Evolutionary conservation across 495 filamentous ascomycete species (phyloP).

Genomic region (Saxophila tyrrhenica): DNA sequence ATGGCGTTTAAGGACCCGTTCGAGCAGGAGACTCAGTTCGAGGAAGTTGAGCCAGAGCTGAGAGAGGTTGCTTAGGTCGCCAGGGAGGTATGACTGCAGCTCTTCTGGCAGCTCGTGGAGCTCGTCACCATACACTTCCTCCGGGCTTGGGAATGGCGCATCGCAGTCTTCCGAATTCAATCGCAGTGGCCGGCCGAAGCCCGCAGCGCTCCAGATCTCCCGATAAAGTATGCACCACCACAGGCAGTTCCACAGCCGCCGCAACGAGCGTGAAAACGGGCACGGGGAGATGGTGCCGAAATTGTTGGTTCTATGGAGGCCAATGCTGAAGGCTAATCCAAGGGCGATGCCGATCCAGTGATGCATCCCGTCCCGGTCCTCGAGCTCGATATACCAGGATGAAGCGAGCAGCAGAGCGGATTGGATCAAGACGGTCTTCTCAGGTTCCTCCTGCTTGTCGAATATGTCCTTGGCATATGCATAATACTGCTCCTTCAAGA

Average conservation of each 20-base stretch:
- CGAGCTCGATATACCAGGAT: background rate
- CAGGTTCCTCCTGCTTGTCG: background rate
- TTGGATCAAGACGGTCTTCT: background rate
- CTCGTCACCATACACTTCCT: background rate
- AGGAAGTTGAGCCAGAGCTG: background rate
- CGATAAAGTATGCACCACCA: background rate
- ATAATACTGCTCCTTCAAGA: background rate
- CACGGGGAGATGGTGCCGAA: background rate
- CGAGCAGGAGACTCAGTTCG: background rate
- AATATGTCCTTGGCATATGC: background rate
- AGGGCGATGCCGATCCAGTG: background rate
- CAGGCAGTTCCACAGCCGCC: background rate
- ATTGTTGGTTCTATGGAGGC: background rate
- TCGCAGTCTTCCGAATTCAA: background rate
- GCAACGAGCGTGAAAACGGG: background rate
- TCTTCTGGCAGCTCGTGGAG: background rate
- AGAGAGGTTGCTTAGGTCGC: background rate
- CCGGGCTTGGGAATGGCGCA: background rate
- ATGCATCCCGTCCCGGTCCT: background rate
- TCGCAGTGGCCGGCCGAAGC: background rate
- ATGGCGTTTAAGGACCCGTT: background rate
- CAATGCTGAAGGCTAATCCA: background rate
- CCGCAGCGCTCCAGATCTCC: background rate
- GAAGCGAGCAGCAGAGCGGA: background rate
- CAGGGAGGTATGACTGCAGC: background rate